phyloP scores from a whole-genome alignment of 352 stramenopile genomes.

The Pythium scleroteichum region DNA sequence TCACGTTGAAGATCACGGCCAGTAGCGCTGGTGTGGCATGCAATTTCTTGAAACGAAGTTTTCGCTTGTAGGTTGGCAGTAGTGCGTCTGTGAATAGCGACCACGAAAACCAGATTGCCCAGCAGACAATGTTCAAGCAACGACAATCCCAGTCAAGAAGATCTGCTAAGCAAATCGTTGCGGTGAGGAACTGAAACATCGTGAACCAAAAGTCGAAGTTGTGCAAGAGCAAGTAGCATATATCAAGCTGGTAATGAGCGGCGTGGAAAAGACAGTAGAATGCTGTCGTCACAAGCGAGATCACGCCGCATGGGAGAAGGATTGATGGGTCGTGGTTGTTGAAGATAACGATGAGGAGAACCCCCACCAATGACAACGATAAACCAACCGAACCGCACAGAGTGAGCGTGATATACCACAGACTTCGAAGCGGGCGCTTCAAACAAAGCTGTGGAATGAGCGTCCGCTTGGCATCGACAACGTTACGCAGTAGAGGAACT shows the following conservation, averaged over 20 bases:
- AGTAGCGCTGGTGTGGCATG: conserved; percentile 8
- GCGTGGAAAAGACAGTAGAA: conserved; percentile 13
- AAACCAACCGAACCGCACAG: conserved; percentile 14
- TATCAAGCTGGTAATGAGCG: conserved; percentile 17
- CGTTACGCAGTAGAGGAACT: conserved; percentile 10
- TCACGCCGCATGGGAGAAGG: background rate
- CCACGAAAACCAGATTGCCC: conserved; percentile 21
- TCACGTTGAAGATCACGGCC: conserved; percentile 10
- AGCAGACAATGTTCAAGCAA: conserved; percentile 17
- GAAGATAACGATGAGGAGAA: conserved; percentile 5
- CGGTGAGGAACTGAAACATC: conserved; percentile 17
- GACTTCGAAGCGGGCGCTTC: background rate
- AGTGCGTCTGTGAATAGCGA: conserved; percentile 20
- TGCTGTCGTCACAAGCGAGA: conserved; percentile 4
- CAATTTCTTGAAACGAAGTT: conserved; percentile 22
- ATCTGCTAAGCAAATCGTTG: conserved; percentile 21
- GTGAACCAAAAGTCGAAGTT: conserved; percentile 30
- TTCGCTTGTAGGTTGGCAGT: conserved; percentile 15
- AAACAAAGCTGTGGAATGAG: conserved; percentile 5
- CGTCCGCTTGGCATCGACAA: conserved; percentile 13
- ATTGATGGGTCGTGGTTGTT: background rate
- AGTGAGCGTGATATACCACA: conserved; percentile 4
- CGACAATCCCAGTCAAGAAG: conserved; percentile 25
- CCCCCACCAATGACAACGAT: background rate
- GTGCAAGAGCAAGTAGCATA: conserved; percentile 7